phyloP scores from a whole-genome alignment of 1,284 basidiomycete genomes.

The Rhizopogon parksii region DNA sequence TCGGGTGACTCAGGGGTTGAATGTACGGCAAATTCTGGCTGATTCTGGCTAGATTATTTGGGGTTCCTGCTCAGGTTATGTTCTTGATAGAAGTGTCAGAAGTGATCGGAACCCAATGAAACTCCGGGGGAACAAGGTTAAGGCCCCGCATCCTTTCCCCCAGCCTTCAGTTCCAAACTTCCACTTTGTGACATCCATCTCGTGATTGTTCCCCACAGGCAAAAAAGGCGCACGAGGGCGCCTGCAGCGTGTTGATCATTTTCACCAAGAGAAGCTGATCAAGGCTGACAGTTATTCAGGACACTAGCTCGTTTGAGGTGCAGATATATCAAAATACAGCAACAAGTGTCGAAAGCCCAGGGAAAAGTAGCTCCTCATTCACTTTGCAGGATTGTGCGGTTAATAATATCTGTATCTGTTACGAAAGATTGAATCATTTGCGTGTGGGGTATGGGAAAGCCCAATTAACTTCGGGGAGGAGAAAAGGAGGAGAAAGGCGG shows the following conservation, averaged over 20 bases:
- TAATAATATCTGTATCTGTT: background rate
- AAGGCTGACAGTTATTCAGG: background rate
- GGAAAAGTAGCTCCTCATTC: background rate
- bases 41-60: background rate
- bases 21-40: background rate
- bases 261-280: background rate
- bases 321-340: background rate
- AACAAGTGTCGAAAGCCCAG: no score
- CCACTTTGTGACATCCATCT: background rate
- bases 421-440: background rate
- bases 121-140: background rate
- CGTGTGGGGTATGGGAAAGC: background rate
- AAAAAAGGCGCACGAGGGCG: background rate
- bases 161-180: background rate
- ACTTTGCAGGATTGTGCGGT: background rate
- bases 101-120: background rate
- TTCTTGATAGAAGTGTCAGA: background rate
- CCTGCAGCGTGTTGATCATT: background rate
- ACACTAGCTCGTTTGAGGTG: background rate
- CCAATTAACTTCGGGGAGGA: constrained; percentile 8
- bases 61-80: background rate
- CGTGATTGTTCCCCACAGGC: constrained; percentile 1
- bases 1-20: background rate
- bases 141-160: background rate
- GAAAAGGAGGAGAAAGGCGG: constrained; percentile 8